Evolutionary conservation across 495 filamentous ascomycete genomes (phyloP).

Genomic region (Tuber magnatum): DNA sequence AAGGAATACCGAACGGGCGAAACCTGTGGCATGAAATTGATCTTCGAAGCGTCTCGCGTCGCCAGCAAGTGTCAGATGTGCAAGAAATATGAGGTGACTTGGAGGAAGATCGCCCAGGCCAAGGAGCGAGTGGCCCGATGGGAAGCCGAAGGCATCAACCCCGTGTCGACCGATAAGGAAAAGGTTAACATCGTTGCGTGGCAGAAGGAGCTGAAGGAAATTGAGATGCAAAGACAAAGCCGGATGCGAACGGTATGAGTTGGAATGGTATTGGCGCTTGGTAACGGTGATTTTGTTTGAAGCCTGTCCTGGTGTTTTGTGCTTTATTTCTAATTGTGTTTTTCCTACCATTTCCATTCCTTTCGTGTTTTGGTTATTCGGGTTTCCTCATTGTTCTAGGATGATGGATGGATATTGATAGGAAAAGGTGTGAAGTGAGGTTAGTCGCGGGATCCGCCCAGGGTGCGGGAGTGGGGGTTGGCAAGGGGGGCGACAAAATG

Average conservation of each 20-base stretch:
- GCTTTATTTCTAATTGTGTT: conserved; percentile 37
- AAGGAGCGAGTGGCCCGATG: conserved; percentile 71
- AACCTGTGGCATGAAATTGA: conserved; percentile 93
- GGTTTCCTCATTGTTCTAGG: conserved; percentile 31
- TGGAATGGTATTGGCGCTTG: conserved; percentile 28
- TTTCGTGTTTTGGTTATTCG: conserved; percentile 27
- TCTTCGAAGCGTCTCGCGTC: conserved; percentile 59
- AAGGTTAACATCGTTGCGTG: conserved; percentile 35
- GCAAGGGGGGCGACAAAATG: conserved; percentile 23
- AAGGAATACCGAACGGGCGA: conserved; percentile 96
- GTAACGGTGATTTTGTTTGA: conserved; percentile 37
- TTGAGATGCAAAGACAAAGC: conserved; percentile 40
- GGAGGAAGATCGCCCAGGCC: conserved; percentile 67
- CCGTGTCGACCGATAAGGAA: conserved; percentile 42
- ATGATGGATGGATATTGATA: conserved; percentile 23
- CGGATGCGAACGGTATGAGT: conserved; percentile 40
- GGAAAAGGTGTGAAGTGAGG: conserved; percentile 27
- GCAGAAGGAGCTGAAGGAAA: conserved; percentile 42
- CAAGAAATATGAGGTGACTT: conserved; percentile 85
- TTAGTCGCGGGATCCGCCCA: conserved; percentile 32
- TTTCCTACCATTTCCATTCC: conserved; percentile 9
- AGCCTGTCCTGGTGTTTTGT: conserved; percentile 33
- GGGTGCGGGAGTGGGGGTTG: conserved; percentile 18
- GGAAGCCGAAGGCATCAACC: conserved; percentile 56
- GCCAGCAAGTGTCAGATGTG: conserved; percentile 69